Percentiles rank a stretch among this genome's conserved stretches.
Evolutionary conservation across 2,329 filamentous ascomycete species (phyloP).

Genomic region (Cladosporium oxysporum): DNA sequence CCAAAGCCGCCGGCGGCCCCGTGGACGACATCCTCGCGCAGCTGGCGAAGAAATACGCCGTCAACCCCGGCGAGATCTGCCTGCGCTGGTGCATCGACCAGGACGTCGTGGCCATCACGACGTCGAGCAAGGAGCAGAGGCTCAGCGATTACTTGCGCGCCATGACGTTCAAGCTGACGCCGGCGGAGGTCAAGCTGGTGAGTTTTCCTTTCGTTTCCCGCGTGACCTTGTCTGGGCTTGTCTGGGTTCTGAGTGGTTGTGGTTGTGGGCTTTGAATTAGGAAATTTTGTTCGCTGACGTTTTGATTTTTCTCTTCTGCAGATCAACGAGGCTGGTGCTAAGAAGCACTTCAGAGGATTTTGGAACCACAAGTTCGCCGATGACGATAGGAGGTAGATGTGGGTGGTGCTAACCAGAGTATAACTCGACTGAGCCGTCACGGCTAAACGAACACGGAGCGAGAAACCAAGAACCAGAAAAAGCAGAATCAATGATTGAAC

Average conservation of each 20-base stretch:
- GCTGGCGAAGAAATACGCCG: conserved; percentile 63
- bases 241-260: too few species aligned
- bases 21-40: conserved; percentile 53
- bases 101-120: conserved; percentile 60
- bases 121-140: conserved; percentile 61
- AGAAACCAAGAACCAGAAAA: neutral
- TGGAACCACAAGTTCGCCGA: conserved; percentile 53
- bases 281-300: conserved; percentile 3
- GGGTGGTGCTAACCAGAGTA: too few species aligned
- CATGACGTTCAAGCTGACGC: conserved; percentile 60
- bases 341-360: conserved; percentile 55
- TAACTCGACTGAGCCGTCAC: neutral
- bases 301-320: conserved; percentile 12
- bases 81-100: conserved; percentile 64
- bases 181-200: conserved; percentile 55
- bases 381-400: conserved; percentile 42
- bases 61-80: conserved; percentile 57
- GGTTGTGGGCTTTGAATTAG: neutral
- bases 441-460: neutral
- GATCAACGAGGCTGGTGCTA: conserved; percentile 50
- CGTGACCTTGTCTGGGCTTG: too few species aligned
- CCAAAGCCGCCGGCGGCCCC: conserved; percentile 57
- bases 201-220: conserved; percentile 10
- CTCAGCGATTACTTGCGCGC: conserved; percentile 59
- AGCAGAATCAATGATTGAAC: neutral